Base-by-base conservation (phyloP, 1,284 basidiomycete genomes). In the Naganishia sp. region DNA sequence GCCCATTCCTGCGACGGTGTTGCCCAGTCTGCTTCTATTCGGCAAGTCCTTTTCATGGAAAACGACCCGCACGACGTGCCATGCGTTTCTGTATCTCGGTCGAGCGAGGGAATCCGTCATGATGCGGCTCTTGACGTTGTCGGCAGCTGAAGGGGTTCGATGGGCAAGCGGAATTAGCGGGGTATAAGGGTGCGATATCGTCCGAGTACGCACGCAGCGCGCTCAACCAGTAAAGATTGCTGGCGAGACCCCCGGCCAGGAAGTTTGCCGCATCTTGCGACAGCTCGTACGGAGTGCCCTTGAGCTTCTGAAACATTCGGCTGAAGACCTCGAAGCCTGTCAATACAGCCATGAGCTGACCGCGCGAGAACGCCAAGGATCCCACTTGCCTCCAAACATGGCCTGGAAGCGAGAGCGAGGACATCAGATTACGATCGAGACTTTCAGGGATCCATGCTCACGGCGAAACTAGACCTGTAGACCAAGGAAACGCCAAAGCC, bases 41-140 rank as follows among this genome's bases (percentile, higher is more conserved):
- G 75, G 72, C 74, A 2, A 50, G 56, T 33, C 77, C 52, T 11
- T 72, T 64, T 56, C 71, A 69, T 63, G 77, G 74, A 80, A 15
- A 70, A 72, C 68, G 72, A 73, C 23, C 72, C 43, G 39, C 64
- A 79, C 78, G 4, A 77, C 76, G 60, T 77, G 74, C 23, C 71
- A 53, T 9, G 77, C 77, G 49, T 74, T 72, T 31, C 70, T 70
- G 64, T 77, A 80, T 42, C 72, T 65, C 6, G 79, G 77, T n/a
- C 71, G 70, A 13, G 73, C 74, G 13, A 78, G 72, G 18, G 73
- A 73, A 68, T 80, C 79, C 61, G 72, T 74, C 78, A 79, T 79
- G 64, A 80, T 78, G 42, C 78, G 64, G 65, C 79, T 79, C 70
- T 80, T 80, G 64, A 80, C 72, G 57, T 78, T 78, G 69, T 80